Base-by-base conservation (phyloP, 306 rosid genomes). In the Acacia melanoxylon region DNA sequence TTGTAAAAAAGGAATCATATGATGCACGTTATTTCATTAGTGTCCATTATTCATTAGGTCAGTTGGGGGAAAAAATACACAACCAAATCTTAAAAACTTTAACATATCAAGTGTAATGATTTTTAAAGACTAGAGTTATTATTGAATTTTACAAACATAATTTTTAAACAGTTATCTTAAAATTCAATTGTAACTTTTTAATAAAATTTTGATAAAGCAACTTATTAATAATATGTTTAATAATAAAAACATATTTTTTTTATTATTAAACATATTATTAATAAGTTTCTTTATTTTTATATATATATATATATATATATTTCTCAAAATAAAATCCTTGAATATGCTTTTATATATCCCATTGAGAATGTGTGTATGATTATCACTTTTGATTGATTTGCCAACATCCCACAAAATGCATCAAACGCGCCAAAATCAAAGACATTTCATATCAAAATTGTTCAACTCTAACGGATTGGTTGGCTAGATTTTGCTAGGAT, bases 401-500 rank as follows among this genome's bases (percentile, higher is more conserved):
- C 74, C 88, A 74, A 77, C 74, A 87, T 73, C 72, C 27, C 80
- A 78, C 80, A 69, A 80, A 85, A 75, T 68, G 49, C 82, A 71
- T 29, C 78, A 58, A 78, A 73, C 84, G 85, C 83, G 70, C 84
- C 81, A 85, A 67, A 78, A 81, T 85, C 82, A 67, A 78, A 40
- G 76, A 80, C 83, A 67, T 74, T 82, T 83, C 75, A 24, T 42
- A 83, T 66, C 71, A 80, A 81, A 52, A 87, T 89, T 84, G 83
- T 73, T 45, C 75, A 46, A 73, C 59, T 62, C 76, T 79, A 49
- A 9, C 42, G 40, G 76, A 88, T 85, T 86, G 85, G 84, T 80
- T 63, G 72, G 82, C 58, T 85, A 79, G 87, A 91, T 91, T 85
- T 82, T 76, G 81, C 71, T 74, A 42, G 35, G 85, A 89, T 89